These are phyloP conservation scores for Stemphylium lycopersici DNA, from an alignment of 2,329 filamentous ascomycete species.

Conservation along the genomic window DNA sequence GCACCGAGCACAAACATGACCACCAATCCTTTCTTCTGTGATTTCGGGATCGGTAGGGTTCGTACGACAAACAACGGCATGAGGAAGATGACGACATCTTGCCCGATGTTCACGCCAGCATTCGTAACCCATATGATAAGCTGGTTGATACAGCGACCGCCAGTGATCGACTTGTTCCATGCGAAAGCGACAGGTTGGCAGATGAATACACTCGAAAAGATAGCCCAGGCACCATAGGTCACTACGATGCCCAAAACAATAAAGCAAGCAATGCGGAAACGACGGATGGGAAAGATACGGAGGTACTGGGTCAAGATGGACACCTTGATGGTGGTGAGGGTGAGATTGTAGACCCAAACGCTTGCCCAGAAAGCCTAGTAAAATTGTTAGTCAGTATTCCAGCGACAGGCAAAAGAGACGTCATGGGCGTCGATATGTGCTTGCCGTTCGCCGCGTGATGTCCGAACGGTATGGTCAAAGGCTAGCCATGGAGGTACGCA, in stretches of 20 bases:
- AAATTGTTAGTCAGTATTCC: slow-evolving; percentile 15
- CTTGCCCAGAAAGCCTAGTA: slow-evolving; percentile 44
- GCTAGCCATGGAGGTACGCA: neutral
- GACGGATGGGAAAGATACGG: slow-evolving; percentile 36
- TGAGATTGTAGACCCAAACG: slow-evolving; percentile 43
- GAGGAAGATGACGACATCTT: slow-evolving; percentile 42
- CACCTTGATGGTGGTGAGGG: slow-evolving; percentile 40
- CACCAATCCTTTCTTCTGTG: slow-evolving; percentile 46
- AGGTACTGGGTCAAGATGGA: slow-evolving; percentile 44
- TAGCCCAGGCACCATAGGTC: slow-evolving; percentile 36
- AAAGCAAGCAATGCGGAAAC: slow-evolving; percentile 38
- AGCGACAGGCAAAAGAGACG: neutral
- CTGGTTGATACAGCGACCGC: slow-evolving; percentile 40
- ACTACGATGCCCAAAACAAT: slow-evolving; percentile 34
- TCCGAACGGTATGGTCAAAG: too few relatives aligned
- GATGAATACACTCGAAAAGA: slow-evolving; percentile 43
- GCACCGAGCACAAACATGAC: slow-evolving; percentile 47
- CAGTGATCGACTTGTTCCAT: slow-evolving; percentile 37
- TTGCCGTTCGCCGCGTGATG: neutral
- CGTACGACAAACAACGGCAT: slow-evolving; percentile 41
- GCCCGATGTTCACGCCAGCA: slow-evolving; percentile 40
- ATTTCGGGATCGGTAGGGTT: slow-evolving; percentile 39
- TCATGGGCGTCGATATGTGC: too few relatives aligned
- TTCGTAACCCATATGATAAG: slow-evolving; percentile 40
- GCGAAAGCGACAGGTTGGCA: slow-evolving; percentile 42